A percentile compares a stretch with the other conserved stretches of the same genome.
Conservation (phyloP, 2,329 filamentous ascomycete genomes). For the Sporothrix humicola region DNA sequence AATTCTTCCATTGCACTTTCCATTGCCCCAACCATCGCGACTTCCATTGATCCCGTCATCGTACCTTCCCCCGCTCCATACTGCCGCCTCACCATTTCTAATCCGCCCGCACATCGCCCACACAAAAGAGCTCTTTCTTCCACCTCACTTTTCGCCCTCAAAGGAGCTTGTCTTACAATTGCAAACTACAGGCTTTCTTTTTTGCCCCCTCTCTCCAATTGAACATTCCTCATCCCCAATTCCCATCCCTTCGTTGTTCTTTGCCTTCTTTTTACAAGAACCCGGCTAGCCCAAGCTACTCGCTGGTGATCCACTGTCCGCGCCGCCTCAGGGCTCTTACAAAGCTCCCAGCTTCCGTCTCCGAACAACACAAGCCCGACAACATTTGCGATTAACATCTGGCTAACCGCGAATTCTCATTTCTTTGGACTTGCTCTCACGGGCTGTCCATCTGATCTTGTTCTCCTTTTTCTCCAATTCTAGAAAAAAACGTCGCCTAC, state of each 20-base stretch:
- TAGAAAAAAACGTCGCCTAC: background rate
- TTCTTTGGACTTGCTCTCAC: background rate
- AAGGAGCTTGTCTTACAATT: background rate
- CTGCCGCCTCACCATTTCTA: constrained; percentile 16
- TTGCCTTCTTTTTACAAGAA: constrained; percentile 1
- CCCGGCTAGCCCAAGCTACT: constrained; percentile 3
- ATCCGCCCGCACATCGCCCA: constrained; percentile 3
- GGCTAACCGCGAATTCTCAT: background rate
- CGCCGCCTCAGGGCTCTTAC: constrained; percentile 27
- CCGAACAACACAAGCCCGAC: background rate
- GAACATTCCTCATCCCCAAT: constrained; percentile 5
- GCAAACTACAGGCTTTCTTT: background rate
- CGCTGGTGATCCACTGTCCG: background rate
- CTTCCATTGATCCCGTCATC: background rate
- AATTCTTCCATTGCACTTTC: background rate
- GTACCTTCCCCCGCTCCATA: background rate
- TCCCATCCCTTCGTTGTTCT: background rate
- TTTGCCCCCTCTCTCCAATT: background rate
- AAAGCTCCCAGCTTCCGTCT: constrained; percentile 19
- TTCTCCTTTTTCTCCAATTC: background rate
- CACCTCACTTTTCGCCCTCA: constrained; percentile 4
- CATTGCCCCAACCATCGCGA: background rate
- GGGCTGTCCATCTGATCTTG: background rate
- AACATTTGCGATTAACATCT: background rate
- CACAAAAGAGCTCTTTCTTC: background rate